Evolutionary conservation across 306 rosid genomes (phyloP).

Genomic region (Cotoneaster glaucophyllus): DNA sequence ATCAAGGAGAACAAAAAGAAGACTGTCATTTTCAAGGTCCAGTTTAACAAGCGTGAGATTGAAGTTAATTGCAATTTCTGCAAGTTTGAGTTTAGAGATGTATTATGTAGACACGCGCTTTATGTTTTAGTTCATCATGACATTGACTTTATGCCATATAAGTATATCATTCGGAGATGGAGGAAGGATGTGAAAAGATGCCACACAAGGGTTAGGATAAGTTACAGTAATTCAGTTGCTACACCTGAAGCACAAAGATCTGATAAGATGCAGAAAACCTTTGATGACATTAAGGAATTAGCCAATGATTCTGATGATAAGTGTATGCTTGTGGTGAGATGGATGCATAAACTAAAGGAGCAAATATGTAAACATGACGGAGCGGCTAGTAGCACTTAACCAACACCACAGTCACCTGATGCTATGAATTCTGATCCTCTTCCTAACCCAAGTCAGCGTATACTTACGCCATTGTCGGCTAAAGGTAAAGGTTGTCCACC

Average conservation of each 20-base stretch:
- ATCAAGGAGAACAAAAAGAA: background rate
- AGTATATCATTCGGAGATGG: background rate
- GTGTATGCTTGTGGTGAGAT: no score
- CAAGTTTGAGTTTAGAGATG: background rate
- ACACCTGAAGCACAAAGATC: background rate
- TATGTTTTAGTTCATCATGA: background rate
- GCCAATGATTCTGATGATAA: no score
- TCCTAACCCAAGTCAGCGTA: no score
- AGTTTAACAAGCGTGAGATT: background rate
- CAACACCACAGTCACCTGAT: no score
- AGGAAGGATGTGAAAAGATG: background rate
- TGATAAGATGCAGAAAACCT: background rate
- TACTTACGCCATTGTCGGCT: no score
- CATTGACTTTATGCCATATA: background rate
- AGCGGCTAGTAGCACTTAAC: no score
- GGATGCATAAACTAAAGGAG: no score
- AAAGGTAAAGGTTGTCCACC: no score
- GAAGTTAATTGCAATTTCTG: background rate
- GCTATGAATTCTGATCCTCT: no score
- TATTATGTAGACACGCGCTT: background rate
- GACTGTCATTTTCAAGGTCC: background rate
- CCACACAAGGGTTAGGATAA: background rate
- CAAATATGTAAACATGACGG: no score
- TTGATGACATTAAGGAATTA: background rate
- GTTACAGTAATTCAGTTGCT: background rate